Conservation (phyloP, 2,329 filamentous ascomycete genomes). For the Apiospora pterosperma region DNA sequence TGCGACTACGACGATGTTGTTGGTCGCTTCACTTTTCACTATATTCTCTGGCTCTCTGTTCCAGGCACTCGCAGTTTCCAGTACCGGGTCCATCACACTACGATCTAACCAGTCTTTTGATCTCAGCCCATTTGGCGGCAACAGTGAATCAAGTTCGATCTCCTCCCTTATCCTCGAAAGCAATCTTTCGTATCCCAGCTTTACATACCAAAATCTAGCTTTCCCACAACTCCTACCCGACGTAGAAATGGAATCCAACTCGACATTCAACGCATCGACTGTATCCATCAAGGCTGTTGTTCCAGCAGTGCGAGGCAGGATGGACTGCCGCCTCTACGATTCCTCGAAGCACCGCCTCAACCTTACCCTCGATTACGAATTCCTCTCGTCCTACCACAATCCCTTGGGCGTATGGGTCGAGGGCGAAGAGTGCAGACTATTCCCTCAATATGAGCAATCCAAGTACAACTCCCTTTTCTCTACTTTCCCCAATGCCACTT, state of each 20-base stretch:
- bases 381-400: neutral
- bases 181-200: slow-evolving; percentile 31
- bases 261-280: neutral
- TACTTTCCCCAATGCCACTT: neutral
- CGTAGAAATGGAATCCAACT: neutral
- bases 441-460: neutral
- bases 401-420: neutral
- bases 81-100: neutral
- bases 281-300: neutral
- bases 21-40: slow-evolving; percentile 7
- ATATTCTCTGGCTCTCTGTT: slow-evolving; percentile 9
- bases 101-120: neutral
- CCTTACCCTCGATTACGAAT: neutral
- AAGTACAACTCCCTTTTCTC: neutral
- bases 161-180: slow-evolving; percentile 32
- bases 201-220: slow-evolving; percentile 31
- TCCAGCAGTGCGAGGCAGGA: neutral
- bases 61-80: neutral
- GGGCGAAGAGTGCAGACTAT: neutral
- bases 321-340: neutral
- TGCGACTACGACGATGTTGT: neutral
- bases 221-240: slow-evolving; percentile 11
- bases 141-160: neutral
- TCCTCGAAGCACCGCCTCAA: neutral
- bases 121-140: slow-evolving; percentile 22